Percentiles rank a stretch among this genome's conserved stretches.
Conservation (phyloP, 1,284 basidiomycete genomes). For the Tilletia indica region DNA sequence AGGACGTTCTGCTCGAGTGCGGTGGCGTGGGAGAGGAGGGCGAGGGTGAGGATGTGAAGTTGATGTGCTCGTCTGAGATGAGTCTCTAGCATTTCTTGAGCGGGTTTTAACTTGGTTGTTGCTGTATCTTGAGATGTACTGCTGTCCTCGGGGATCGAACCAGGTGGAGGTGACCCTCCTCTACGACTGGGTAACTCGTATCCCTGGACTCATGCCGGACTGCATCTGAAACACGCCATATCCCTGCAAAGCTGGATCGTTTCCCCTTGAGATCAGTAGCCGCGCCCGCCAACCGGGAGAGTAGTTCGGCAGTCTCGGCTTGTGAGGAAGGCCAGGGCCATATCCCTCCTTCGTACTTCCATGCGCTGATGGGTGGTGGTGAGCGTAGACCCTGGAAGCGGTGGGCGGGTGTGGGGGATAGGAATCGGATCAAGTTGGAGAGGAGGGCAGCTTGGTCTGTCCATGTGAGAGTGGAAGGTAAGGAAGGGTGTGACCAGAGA, state of each 20-base stretch:
- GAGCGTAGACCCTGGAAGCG: background rate
- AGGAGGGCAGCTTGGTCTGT: conserved; percentile 63
- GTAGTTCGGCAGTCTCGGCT: background rate
- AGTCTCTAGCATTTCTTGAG: background rate
- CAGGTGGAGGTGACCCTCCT: conserved; percentile 11
- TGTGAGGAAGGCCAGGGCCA: conserved; percentile 7
- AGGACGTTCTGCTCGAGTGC: conserved; percentile 83
- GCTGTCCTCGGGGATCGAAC: background rate
- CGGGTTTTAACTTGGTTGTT: background rate
- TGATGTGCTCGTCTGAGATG: background rate
- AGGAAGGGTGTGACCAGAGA: conserved; percentile 63
- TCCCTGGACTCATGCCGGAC: background rate
- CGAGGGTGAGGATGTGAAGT: conserved; percentile 11
- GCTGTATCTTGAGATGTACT: background rate
- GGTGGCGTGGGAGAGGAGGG: conserved; percentile 55
- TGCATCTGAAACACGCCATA: background rate
- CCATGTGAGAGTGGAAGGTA: conserved; percentile 62
- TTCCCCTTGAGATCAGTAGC: background rate
- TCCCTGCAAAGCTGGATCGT: background rate
- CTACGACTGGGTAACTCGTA: conserved; percentile 1
- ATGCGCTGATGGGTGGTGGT: background rate
- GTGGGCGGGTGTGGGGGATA: background rate
- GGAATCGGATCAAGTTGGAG: conserved; percentile 55
- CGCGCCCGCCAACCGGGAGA: no score
- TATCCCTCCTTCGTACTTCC: background rate